Conservation (phyloP, 768 basidiomycete genomes). For the Naganishia onofrii region DNA sequence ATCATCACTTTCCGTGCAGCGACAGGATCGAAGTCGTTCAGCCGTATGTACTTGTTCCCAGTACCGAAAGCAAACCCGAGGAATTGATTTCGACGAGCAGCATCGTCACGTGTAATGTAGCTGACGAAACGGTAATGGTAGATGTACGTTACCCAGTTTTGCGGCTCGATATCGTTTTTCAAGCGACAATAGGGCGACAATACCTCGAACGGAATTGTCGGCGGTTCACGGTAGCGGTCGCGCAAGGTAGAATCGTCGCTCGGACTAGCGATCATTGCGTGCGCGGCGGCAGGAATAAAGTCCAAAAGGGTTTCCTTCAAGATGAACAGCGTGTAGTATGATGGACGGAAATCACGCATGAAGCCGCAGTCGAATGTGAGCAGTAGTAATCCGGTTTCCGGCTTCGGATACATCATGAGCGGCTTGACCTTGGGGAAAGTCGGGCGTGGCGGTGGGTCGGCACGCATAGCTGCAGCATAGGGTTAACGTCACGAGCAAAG, state of each 20-base stretch:
- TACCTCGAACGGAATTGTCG: constrained; percentile 37
- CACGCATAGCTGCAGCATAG: constrained; percentile 33
- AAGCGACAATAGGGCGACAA: constrained; percentile 39
- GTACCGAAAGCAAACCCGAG: neutral
- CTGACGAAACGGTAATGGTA: constrained; percentile 48
- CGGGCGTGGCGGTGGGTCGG: constrained; percentile 49
- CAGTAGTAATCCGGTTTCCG: constrained; percentile 43
- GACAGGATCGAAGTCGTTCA: constrained; percentile 49
- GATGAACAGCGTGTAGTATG: constrained; percentile 33
- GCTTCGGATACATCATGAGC: constrained; percentile 39
- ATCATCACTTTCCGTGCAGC: constrained; percentile 34
- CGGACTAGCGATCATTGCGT: constrained; percentile 20
- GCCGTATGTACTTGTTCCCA: constrained; percentile 24
- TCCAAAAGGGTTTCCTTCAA: constrained; percentile 39
- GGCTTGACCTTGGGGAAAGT: constrained; percentile 43
- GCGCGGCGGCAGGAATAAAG: constrained; percentile 32
- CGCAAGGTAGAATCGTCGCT: constrained; percentile 35
- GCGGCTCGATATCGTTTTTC: constrained; percentile 32
- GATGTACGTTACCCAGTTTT: constrained; percentile 49
- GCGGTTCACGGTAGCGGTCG: constrained; percentile 22
- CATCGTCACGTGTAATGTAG: neutral
- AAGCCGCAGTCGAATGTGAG: constrained; percentile 42
- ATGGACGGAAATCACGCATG: constrained; percentile 34
- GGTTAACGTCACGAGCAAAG: neutral
- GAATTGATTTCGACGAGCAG: constrained; percentile 11